phyloP scores from a whole-genome alignment of 1,139 yeast species.

The Pichia sp. region DNA sequence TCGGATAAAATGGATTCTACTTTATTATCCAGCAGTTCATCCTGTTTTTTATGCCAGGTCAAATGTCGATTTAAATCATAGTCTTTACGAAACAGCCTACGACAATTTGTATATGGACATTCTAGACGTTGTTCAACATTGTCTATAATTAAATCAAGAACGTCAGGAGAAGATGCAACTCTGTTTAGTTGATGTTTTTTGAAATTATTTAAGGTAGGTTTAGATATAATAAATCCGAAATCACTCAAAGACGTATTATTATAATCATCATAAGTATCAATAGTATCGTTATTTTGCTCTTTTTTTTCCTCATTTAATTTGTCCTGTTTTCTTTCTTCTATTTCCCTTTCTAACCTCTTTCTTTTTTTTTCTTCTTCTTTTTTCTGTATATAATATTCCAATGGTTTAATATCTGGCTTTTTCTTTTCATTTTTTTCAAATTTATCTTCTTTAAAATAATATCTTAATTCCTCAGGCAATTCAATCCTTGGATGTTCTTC shows the following conservation, averaged over 20 bases:
- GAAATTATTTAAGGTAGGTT: slow-evolving; percentile 11
- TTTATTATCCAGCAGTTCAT: slow-evolving; percentile 12
- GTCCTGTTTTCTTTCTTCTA: not conserved
- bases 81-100: slow-evolving; percentile 40
- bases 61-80: slow-evolving; percentile 49
- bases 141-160: slow-evolving; percentile 34
- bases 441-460: slow-evolving; percentile 7
- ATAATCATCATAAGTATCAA: not conserved
- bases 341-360: not conserved
- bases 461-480: slow-evolving; percentile 16
- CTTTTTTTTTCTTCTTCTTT: slow-evolving; percentile 5
- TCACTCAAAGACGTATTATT: slow-evolving; percentile 1
- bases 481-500: slow-evolving; percentile 29
- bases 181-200: slow-evolving; percentile 6
- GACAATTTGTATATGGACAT: slow-evolving; percentile 46
- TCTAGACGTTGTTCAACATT: slow-evolving; percentile 34
- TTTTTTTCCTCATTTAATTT: too few species aligned
- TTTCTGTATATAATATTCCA: slow-evolving; percentile 5
- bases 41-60: slow-evolving; percentile 42
- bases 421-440: not conserved
- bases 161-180: slow-evolving; percentile 24
- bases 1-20: slow-evolving; percentile 1
- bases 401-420: not conserved
- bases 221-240: slow-evolving; percentile 5
- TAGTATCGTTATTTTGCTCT: too few species aligned